A percentile compares a stretch with the other conserved stretches of the same genome.
These are phyloP conservation scores for Tolypocladium paradoxum DNA, from an alignment of 2,329 filamentous ascomycete genomes.

Conservation along the genomic window DNA sequence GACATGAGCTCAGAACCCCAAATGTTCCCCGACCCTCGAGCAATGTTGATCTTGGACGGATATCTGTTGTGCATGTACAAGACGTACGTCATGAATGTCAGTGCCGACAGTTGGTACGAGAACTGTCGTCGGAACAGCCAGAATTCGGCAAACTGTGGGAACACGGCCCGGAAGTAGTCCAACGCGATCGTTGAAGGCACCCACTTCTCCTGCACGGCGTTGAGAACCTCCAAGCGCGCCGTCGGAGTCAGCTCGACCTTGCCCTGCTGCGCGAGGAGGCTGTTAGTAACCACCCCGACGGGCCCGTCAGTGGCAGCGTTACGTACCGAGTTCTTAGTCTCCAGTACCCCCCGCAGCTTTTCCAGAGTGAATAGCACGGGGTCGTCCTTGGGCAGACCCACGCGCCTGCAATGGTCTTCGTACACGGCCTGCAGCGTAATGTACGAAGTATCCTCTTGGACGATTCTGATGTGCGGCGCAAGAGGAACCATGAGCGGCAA, in stretches of 20 bases:
- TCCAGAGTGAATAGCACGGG: conserved; percentile 93
- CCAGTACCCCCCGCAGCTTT: conserved; percentile 68
- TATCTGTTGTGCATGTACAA: conserved; percentile 95
- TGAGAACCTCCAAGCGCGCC: conserved; percentile 82
- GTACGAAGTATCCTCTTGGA: conserved; percentile 91
- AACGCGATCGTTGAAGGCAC: conserved; percentile 74
- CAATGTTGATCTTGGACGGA: conserved; percentile 90
- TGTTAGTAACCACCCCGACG: conserved; percentile 5
- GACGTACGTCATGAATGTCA: conserved; percentile 98
- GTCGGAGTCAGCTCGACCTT: conserved; percentile 58
- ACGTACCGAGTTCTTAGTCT: conserved; percentile 53
- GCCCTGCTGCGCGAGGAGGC: conserved; percentile 34
- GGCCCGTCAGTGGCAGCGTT: background rate
- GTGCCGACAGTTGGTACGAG: conserved; percentile 84
- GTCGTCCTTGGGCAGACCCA: conserved; percentile 85
- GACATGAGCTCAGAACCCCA: conserved; percentile 95
- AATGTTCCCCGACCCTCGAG: conserved; percentile 77
- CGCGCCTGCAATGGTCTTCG: conserved; percentile 87
- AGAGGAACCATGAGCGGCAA: conserved; percentile 92
- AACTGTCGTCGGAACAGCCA: conserved; percentile 98
- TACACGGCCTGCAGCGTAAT: conserved; percentile 91
- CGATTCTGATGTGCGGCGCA: conserved; percentile 86
- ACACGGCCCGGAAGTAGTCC: conserved; percentile 81
- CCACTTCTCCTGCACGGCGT: conserved; percentile 87
- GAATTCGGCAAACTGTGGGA: conserved; percentile 85